Conservation (phyloP, 2,329 filamentous ascomycete species). For the Huntiella moniliformis region DNA sequence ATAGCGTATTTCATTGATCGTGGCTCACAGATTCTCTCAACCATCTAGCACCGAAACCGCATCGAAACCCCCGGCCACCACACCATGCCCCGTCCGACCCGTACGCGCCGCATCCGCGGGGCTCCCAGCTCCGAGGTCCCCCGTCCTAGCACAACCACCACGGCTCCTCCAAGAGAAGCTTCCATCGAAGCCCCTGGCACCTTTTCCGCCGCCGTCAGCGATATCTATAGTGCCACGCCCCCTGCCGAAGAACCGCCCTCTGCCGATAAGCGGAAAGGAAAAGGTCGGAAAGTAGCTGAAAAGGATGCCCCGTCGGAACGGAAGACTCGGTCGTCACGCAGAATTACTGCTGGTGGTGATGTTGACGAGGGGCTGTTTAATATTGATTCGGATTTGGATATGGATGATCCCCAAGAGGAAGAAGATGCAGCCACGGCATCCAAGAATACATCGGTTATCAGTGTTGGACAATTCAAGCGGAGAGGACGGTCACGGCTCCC, state of each 20-base stretch:
- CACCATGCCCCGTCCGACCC: conserved; percentile 12
- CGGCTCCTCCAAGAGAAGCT: background rate
- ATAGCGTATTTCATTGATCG: no score
- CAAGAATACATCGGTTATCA: conserved; percentile 27
- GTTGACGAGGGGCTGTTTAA: conserved; percentile 30
- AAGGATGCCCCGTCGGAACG: background rate
- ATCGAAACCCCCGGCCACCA: no score
- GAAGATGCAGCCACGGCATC: conserved; percentile 15
- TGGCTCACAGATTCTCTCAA: no score
- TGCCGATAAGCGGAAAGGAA: background rate
- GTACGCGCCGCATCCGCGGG: conserved; percentile 12
- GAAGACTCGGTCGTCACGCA: conserved; percentile 13
- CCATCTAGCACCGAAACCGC: no score
- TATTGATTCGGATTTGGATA: conserved; percentile 23
- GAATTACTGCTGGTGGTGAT: conserved; percentile 30
- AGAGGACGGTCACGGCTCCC: conserved; percentile 28
- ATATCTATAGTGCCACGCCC: conserved; percentile 11
- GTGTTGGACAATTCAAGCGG: conserved; percentile 27
- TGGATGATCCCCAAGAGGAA: conserved; percentile 18
- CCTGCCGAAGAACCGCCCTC: background rate
- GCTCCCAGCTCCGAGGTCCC: conserved; percentile 3
- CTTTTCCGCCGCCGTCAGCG: conserved; percentile 15
- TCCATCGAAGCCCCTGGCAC: conserved; percentile 2
- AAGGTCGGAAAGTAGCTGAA: background rate
- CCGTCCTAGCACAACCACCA: conserved; percentile 3